Base-by-base conservation (phyloP, 176 grass and related monocot genomes). In the Typha latifolia region DNA sequence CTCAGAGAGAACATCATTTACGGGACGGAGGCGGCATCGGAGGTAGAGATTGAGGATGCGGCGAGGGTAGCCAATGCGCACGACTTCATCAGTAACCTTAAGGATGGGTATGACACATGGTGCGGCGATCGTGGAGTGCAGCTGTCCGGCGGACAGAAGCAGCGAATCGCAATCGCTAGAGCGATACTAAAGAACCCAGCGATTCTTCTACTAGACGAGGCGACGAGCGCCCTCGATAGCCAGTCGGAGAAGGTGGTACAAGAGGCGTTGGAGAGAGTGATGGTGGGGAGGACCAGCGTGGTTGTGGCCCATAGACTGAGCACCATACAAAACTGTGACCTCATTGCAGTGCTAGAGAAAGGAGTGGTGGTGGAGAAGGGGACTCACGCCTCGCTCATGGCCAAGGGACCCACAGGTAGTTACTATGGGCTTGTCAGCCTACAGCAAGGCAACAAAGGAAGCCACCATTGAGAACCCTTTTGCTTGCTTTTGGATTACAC, bases 131-230 rank as follows among this genome's bases (percentile, higher is more conserved):
- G 75, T 59, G 75, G 75, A 21, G 37, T 61, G 24, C 67, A 70
- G 24, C 57, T 78, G 13, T 78, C 75, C 10, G 75, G 75, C 34
- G 75, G 75, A 0, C 75, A 78, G 2, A 78, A 78, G 57, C 67
- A 78, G 67, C 37, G 75, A 19, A 53, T 78, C 13, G 75, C 75
- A 11, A 69, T 78, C 5, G 67, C 75, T 0, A 51, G 67, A 49
- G 67, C 75, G 5, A 70, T 78, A 20, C 59, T 78, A 47, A 78
- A 78, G 75, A 32, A 78, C 20, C 66, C 75, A 22, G 32, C 47
- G 56, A 70, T 78, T 52, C 75, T 78, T 12, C 59, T 78, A 11
- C 67, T 78, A 0, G 75, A 78, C 9, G 67, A 78, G 67, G 75
- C 75, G 6, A 78, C 75, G 9, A 78, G 67, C 14, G 75, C 75